A percentile compares a stretch with the other conserved stretches of the same genome.
phyloP scores from a whole-genome alignment of 2,329 filamentous ascomycete genomes.

The Talaromyces sp. region DNA sequence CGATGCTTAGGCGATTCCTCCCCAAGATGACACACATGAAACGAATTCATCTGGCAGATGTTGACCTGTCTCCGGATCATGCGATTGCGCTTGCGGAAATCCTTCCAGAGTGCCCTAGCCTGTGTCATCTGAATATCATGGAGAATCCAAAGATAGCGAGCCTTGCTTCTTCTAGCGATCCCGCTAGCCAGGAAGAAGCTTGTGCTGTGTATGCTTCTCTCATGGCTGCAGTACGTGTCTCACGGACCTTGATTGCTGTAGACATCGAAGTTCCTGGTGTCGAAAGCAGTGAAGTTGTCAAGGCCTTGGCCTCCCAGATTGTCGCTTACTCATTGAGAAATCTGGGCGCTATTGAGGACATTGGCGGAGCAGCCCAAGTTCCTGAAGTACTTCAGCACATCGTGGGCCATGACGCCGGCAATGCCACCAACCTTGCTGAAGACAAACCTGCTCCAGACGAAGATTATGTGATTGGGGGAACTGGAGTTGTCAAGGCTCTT shows the following conservation, averaged over 20 bases:
- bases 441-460: slow-evolving; percentile 73
- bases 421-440: slow-evolving; percentile 49
- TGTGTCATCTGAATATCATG: slow-evolving; percentile 82
- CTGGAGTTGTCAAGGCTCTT: slow-evolving; percentile 89
- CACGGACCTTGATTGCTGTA: slow-evolving; percentile 75
- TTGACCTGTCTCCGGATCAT: slow-evolving; percentile 78
- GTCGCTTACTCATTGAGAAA: slow-evolving; percentile 91
- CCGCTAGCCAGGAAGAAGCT: slow-evolving; percentile 82
- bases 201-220: slow-evolving; percentile 90
- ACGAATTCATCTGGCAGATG: slow-evolving; percentile 79
- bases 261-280: slow-evolving; percentile 83
- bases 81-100: slow-evolving; percentile 88
- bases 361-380: slow-evolving; percentile 50
- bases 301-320: slow-evolving; percentile 88
- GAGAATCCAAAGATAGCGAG: slow-evolving; percentile 63
- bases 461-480: slow-evolving; percentile 93
- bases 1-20: slow-evolving; percentile 73
- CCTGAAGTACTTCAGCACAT: slow-evolving; percentile 83
- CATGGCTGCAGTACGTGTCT: slow-evolving; percentile 79
- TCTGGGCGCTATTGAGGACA: slow-evolving; percentile 65
- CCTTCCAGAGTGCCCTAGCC: slow-evolving; percentile 70
- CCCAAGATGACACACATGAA: slow-evolving; percentile 73
- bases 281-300: slow-evolving; percentile 83
- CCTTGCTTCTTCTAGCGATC: slow-evolving; percentile 71
- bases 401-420: slow-evolving; percentile 63